Evolutionary conservation across 345 rosid species (phyloP), one percentile per base, ranked within the genome.

Genomic region (Litchi chinensis): DNA sequence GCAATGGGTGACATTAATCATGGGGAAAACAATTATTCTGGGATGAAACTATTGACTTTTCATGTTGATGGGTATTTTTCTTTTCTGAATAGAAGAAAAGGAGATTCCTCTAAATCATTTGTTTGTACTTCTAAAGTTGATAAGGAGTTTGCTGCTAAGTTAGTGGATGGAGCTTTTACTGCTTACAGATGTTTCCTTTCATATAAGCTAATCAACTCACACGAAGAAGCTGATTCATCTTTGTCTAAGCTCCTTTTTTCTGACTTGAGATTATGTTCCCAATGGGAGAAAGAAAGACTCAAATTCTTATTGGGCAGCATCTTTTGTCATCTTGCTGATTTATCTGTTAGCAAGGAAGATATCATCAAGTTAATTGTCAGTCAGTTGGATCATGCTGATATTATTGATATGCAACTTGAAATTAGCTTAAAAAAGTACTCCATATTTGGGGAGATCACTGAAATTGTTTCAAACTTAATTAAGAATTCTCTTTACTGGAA

Each of bases 401-500:
- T 90, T 77, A 69, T 83, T 60, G 78, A 83, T 28, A 16, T 86
- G 70, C 85, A 85, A 76, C 84, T 90, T 69, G 86, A 88, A 26
- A 79, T 90, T 79, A 84, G 89, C 48, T 76, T 77, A 57, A 88
- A 76, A 79, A 88, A 80, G 64, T 70, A 83, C 32, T 86, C 87
- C 11, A 1, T 88, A 62, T 71, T 86, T 56, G 93, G 93, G 76
- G 85, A 81, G 74, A 82, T 78, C 65, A 70, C 71, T 50, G 83
- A 82, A 76, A 44, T 65, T 70, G 74, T 88, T 78, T 71, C 70
- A 8, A 32, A 37, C 71, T 70, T 90, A 70, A 81, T 90, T 72
- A 84, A 81, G 79, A 79, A 60, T 32, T 86, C 91, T 71, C 74
- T 90, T 22, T 68, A 32, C 21, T 90, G 93, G 93, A 80, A 80